A percentile compares a stretch with the other conserved stretches of the same genome.
phyloP scores from a whole-genome alignment of 2,329 filamentous ascomycete genomes.

The Xylariaceae sp. region DNA sequence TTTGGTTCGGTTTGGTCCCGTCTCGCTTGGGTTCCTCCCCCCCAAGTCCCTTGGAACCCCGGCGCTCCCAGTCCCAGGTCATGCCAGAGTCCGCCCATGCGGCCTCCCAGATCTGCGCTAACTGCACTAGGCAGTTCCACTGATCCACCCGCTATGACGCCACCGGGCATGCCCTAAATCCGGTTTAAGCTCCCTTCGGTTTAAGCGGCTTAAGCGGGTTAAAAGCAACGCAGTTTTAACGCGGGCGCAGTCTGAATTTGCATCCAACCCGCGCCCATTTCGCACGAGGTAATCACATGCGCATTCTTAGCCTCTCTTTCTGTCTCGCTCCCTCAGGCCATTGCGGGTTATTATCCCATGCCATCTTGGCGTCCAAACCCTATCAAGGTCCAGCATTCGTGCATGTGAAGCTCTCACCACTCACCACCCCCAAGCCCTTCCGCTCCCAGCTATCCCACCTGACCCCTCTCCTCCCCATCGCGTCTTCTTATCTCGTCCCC shows the following conservation, averaged over 20 bases:
- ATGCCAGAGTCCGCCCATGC: too few species aligned
- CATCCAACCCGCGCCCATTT: too few species aligned
- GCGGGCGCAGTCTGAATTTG: not conserved
- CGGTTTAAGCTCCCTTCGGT: slow-evolving; percentile 11
- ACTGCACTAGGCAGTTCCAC: not conserved
- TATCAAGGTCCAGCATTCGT: not conserved
- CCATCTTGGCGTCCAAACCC: not conserved
- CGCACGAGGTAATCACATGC: too few species aligned
- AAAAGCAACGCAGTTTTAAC: not conserved
- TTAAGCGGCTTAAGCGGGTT: too few species aligned
- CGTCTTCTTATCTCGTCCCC: too few species aligned
- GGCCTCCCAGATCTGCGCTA: not conserved
- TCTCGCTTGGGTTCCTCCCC: too few species aligned
- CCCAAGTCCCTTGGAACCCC: too few species aligned
- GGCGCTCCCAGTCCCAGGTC: too few species aligned
- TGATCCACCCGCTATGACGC: slow-evolving; percentile 12
- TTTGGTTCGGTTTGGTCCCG: too few species aligned
- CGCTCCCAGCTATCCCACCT: not conserved
- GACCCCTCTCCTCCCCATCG: not conserved
- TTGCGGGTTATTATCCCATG: too few species aligned
- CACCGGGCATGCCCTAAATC: slow-evolving; percentile 18
- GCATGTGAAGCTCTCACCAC: not conserved
- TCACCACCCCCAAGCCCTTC: not conserved
- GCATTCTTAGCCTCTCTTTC: too few species aligned
- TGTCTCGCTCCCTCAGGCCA: too few species aligned